Evolutionary conservation across 179 eudicot species (phyloP).

Genomic region (Monotropa hypopitys): DNA sequence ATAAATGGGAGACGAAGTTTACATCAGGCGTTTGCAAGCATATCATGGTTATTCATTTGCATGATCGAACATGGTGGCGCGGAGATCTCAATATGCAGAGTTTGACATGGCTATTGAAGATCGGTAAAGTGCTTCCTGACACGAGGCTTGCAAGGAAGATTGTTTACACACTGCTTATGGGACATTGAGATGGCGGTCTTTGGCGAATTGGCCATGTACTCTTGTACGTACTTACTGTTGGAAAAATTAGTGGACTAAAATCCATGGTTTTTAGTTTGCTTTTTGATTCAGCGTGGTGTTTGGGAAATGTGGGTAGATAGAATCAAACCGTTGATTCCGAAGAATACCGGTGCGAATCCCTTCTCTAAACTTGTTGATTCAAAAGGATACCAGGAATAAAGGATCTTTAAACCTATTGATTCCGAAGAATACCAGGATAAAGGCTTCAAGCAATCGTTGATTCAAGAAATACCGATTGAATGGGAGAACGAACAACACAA

Average conservation of each 20-base stretch:
- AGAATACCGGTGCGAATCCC: too few species aligned
- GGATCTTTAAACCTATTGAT: too few species aligned
- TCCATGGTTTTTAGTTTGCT: neutral
- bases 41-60: neutral
- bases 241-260: neutral
- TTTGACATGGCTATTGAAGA: neutral
- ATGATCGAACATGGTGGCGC: neutral
- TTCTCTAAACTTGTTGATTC: too few species aligned
- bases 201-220: too few species aligned
- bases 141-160: neutral
- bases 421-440: too few species aligned
- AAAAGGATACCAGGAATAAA: too few species aligned
- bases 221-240: neutral
- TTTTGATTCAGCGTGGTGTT: too few species aligned
- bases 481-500: too few species aligned
- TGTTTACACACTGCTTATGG: neutral
- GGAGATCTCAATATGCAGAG: neutral
- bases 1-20: neutral
- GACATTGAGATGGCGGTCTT: neutral
- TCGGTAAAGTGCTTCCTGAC: neutral
- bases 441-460: too few species aligned
- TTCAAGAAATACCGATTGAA: too few species aligned
- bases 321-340: too few species aligned
- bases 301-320: too few species aligned
- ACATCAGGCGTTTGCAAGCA: neutral